Evolutionary conservation across 2,329 filamentous ascomycete species (phyloP).

Genomic region (Coniochaeta prunicola): DNA sequence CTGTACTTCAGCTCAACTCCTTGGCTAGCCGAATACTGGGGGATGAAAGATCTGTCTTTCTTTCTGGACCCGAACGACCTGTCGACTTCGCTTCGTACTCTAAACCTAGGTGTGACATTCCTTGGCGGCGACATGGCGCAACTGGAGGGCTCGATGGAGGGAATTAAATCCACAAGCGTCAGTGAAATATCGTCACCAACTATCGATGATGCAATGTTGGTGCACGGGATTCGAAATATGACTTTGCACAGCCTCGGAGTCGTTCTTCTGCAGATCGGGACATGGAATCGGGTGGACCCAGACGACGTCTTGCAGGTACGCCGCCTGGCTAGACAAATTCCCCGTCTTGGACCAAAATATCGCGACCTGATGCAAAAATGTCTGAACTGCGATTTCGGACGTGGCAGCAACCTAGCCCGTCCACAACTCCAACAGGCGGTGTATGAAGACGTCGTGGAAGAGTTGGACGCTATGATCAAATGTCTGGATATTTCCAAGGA

Average conservation of each 20-base stretch:
- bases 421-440: neutral
- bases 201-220: slow-evolving; percentile 8
- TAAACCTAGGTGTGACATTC: neutral
- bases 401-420: neutral
- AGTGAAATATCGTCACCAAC: neutral
- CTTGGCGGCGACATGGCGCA: neutral
- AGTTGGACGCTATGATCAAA: neutral
- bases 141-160: neutral
- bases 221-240: slow-evolving; percentile 15
- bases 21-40: neutral
- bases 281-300: slow-evolving; percentile 12
- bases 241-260: slow-evolving; percentile 19
- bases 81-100: neutral
- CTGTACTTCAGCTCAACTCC: slow-evolving; percentile 1
- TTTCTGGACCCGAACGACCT: neutral
- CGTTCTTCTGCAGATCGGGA: slow-evolving; percentile 18
- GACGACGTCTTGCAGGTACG: slow-evolving; percentile 15
- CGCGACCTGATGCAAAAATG: neutral
- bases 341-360: neutral
- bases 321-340: neutral
- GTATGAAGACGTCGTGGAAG: neutral
- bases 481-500: neutral
- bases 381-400: slow-evolving; percentile 1
- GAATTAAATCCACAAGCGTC: neutral
- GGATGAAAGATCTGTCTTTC: neutral